These are phyloP conservation scores for Senna siamea DNA, from an alignment of 306 rosid genomes.

Conservation along the genomic window DNA sequence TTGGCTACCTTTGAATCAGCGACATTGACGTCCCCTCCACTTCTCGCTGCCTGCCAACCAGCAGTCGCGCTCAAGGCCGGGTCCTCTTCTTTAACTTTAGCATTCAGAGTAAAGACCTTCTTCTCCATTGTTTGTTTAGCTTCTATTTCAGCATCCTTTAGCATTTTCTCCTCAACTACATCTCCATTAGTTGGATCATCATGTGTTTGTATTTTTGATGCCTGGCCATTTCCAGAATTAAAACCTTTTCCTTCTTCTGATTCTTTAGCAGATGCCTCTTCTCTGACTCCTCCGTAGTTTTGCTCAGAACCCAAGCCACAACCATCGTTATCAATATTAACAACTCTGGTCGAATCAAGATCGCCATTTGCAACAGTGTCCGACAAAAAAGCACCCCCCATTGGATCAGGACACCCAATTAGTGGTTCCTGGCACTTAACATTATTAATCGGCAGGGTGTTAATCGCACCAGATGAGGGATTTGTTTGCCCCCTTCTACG, in stretches of 20 bases:
- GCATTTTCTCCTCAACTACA: constrained; percentile 45
- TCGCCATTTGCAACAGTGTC: constrained; percentile 24
- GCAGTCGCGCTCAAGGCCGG: constrained; percentile 70
- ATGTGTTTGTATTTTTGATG: constrained; percentile 19
- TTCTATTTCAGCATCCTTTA: constrained; percentile 45
- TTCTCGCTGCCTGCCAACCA: constrained; percentile 73
- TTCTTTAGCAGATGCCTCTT: constrained; percentile 25
- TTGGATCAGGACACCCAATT: constrained; percentile 31
- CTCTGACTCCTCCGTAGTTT: constrained; percentile 31
- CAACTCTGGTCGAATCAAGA: constrained; percentile 3
- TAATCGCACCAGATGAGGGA: constrained; percentile 30
- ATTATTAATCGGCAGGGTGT: constrained; percentile 7
- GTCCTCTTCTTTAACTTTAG: constrained; percentile 58
- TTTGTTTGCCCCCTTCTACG: constrained; percentile 56
- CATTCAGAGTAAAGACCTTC: constrained; percentile 73
- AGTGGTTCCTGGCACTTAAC: constrained; percentile 37
- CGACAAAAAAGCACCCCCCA: constrained; percentile 25
- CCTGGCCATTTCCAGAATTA: constrained; percentile 35
- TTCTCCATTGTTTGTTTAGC: constrained; percentile 46
- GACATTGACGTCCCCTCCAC: constrained; percentile 44
- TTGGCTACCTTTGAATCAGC: constrained; percentile 42
- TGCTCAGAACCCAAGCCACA: constrained; percentile 41
- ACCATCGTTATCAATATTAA: constrained; percentile 25
- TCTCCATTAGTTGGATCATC: constrained; percentile 34
- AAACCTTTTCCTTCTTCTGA: constrained; percentile 30